Evolutionary conservation across 768 basidiomycete genomes (phyloP).

Genomic region (Hericium erinaceus): DNA sequence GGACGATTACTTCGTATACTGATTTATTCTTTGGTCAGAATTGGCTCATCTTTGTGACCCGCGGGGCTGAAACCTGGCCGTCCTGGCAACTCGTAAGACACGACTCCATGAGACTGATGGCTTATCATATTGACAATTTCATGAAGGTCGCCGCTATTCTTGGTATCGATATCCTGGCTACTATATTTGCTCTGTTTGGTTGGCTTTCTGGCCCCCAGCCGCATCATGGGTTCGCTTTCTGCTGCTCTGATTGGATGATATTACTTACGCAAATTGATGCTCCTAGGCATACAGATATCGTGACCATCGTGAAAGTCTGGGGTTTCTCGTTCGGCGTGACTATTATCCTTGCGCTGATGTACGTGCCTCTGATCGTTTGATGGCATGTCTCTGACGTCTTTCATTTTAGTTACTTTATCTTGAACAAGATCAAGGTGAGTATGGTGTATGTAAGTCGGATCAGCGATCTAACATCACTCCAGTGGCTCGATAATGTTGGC

Average conservation of each 20-base stretch:
- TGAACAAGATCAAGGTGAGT: constrained; percentile 25
- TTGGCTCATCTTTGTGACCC: constrained; percentile 25
- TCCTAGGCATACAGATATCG: constrained; percentile 26
- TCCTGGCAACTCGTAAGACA: constrained; percentile 27
- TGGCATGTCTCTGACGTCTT: background rate
- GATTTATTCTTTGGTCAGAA: constrained; percentile 5
- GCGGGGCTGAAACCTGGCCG: constrained; percentile 24
- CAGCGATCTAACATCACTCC: background rate
- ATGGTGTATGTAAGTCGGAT: background rate
- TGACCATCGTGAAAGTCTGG: constrained; percentile 34
- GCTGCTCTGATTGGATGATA: constrained; percentile 2
- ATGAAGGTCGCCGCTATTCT: constrained; percentile 24
- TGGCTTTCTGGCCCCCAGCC: constrained; percentile 31
- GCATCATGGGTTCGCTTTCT: constrained; percentile 18
- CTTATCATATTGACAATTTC: background rate
- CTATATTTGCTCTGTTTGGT: constrained; percentile 30
- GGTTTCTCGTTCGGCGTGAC: constrained; percentile 30
- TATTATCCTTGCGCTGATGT: constrained; percentile 27
- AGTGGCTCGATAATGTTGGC: constrained; percentile 31
- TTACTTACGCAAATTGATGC: background rate
- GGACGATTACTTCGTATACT: background rate
- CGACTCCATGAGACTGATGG: background rate
- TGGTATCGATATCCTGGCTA: constrained; percentile 33
- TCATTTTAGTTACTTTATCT: constrained; percentile 20
- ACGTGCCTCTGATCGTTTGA: constrained; percentile 4